Percentiles rank a stretch among this genome's conserved stretches.
These are phyloP conservation scores for Clarireedia sp. DNA, from an alignment of 2,329 filamentous ascomycete species.

Conservation along the genomic window DNA sequence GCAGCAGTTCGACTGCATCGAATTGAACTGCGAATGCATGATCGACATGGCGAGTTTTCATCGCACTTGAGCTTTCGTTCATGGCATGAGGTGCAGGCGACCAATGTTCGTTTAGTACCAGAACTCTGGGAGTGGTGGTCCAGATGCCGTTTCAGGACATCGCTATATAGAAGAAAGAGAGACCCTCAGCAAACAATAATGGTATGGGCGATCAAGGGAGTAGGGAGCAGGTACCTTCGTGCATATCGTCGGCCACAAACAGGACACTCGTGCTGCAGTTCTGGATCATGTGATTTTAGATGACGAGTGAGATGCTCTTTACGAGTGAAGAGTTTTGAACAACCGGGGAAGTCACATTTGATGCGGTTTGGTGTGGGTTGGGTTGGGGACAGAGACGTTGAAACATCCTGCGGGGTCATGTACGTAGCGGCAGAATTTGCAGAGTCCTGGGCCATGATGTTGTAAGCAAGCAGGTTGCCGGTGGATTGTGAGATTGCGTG, in stretches of 20 bases:
- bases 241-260: constrained; percentile 22
- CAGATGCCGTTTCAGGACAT: constrained; percentile 23
- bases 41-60: constrained; percentile 33
- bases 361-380: background rate
- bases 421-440: background rate
- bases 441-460: background rate
- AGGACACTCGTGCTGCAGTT: constrained; percentile 13
- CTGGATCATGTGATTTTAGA: constrained; percentile 17
- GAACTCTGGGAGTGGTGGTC: constrained; percentile 19
- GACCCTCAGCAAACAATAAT: background rate
- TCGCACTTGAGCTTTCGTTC: constrained; percentile 40
- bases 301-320: constrained; percentile 25
- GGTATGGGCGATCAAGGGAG: background rate
- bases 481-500: background rate
- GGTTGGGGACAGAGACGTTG: background rate
- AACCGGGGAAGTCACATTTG: constrained; percentile 16
- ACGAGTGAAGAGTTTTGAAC: constrained; percentile 20
- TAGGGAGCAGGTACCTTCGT: constrained; percentile 10
- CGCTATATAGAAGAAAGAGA: constrained; percentile 1
- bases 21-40: constrained; percentile 34
- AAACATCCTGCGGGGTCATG: background rate
- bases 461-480: background rate
- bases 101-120: constrained; percentile 29
- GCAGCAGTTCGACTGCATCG: constrained; percentile 26
- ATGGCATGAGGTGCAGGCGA: constrained; percentile 38